These are phyloP conservation scores for Lactuca saligna DNA, from an alignment of 129 eudicot species.

Conservation along the genomic window DNA sequence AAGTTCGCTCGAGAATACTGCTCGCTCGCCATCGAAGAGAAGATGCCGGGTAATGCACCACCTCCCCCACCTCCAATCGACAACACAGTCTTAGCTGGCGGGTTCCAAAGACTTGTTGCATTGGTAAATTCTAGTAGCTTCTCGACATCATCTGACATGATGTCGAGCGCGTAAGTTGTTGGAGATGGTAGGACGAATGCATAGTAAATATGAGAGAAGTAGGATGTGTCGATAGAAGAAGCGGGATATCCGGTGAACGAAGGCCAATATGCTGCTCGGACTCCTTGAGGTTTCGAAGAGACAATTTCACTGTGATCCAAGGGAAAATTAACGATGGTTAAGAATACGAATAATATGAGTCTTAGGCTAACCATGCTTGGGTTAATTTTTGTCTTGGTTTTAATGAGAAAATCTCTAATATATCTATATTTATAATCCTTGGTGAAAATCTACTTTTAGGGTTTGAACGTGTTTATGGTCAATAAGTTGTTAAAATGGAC, in stretches of 20 bases:
- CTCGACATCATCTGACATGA: constrained; percentile 21
- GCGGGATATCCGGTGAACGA: constrained; percentile 44
- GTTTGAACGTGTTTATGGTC: background rate
- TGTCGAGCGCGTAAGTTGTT: constrained; percentile 31
- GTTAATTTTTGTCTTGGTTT: constrained; percentile 10
- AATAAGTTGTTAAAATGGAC: constrained; percentile 12
- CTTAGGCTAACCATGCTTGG: constrained; percentile 10
- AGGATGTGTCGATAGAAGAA: constrained; percentile 37
- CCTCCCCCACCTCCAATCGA: constrained; percentile 55
- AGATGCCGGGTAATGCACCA: constrained; percentile 29
- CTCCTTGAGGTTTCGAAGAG: background rate
- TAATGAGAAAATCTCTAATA: background rate
- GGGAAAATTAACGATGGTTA: constrained; percentile 15
- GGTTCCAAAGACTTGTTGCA: constrained; percentile 26
- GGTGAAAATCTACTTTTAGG: background rate
- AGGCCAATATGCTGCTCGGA: constrained; percentile 43
- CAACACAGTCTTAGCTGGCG: constrained; percentile 21
- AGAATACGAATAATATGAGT: constrained; percentile 2
- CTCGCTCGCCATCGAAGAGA: constrained; percentile 35
- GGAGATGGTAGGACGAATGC: constrained; percentile 37
- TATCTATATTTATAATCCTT: constrained; percentile 10
- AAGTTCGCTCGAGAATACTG: constrained; percentile 29
- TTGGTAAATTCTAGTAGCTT: constrained; percentile 33
- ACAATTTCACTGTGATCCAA: background rate
- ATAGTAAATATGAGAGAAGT: constrained; percentile 42